Evolutionary conservation across 2,329 filamentous ascomycete species (phyloP).

Genomic region (Iodosphaeria phyllophila): DNA sequence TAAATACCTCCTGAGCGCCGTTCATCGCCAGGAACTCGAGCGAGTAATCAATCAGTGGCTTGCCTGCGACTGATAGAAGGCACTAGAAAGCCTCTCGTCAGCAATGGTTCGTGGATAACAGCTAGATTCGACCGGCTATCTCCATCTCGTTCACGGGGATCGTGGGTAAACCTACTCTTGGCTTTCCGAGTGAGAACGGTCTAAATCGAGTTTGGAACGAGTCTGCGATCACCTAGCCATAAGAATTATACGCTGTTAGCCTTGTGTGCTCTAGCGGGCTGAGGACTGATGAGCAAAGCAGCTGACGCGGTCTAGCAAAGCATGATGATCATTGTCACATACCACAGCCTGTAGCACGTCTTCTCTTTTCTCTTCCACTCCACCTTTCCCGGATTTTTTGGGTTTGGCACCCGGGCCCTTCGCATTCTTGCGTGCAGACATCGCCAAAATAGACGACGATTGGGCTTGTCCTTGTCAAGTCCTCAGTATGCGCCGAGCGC

Average conservation of each 20-base stretch:
- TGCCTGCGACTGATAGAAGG: slow-evolving; percentile 82
- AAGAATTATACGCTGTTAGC: no score
- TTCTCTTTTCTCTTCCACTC: slow-evolving; percentile 34
- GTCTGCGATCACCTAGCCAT: slow-evolving; percentile 62
- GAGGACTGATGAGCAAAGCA: no score
- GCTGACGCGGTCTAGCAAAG: no score
- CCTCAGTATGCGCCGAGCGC: no score
- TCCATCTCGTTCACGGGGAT: background rate
- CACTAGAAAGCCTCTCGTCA: slow-evolving; percentile 35
- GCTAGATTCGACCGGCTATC: no score
- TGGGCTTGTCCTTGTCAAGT: no score
- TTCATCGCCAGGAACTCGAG: slow-evolving; percentile 91
- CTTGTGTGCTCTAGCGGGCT: no score
- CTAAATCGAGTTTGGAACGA: slow-evolving; percentile 84
- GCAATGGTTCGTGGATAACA: slow-evolving; percentile 5
- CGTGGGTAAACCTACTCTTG: slow-evolving; percentile 44
- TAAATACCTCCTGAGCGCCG: slow-evolving; percentile 81
- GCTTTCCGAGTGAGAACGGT: slow-evolving; percentile 75
- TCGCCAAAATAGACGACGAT: no score
- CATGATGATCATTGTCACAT: slow-evolving; percentile 4
- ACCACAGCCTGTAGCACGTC: slow-evolving; percentile 30
- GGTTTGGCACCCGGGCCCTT: slow-evolving; percentile 21
- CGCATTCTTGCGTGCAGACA: slow-evolving; percentile 1
- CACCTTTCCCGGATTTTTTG: slow-evolving; percentile 31
- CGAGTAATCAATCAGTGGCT: slow-evolving; percentile 90